Conservation (phyloP, 2,329 filamentous ascomycete genomes). For the Penicillium sp. region DNA sequence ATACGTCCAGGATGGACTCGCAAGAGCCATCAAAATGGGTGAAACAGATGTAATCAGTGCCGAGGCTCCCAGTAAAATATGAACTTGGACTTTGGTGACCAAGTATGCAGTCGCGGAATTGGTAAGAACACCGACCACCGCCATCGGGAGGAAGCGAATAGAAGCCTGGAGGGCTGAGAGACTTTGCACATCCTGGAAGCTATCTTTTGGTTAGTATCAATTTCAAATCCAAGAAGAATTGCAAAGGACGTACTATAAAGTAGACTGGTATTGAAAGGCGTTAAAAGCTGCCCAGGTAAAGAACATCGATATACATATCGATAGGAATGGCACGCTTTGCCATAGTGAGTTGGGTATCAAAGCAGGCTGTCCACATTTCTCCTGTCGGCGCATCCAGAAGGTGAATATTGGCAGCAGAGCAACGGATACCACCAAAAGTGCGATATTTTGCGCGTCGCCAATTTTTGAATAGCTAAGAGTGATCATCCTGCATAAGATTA, state of each 20-base stretch:
- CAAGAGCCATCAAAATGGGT: constrained; percentile 57
- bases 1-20: constrained; percentile 50
- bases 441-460: neutral
- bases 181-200: neutral
- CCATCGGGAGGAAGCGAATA: constrained; percentile 20
- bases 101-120: constrained; percentile 50
- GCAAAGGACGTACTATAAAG: neutral
- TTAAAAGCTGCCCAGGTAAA: constrained; percentile 33
- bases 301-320: constrained; percentile 35
- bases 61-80: neutral
- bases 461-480: neutral
- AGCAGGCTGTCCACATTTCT: constrained; percentile 12
- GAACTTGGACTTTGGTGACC: neutral
- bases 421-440: neutral
- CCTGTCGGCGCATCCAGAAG: neutral
- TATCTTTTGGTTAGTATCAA: no score
- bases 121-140: constrained; percentile 39
- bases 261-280: constrained; percentile 17
- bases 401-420: neutral
- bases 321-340: constrained; percentile 32
- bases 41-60: constrained; percentile 40
- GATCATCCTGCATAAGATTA: neutral
- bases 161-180: neutral
- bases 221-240: no score
- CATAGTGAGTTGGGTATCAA: constrained; percentile 39